Evolutionary conservation across 1,284 basidiomycete species (phyloP).

Genomic region (Mycena sp.): DNA sequence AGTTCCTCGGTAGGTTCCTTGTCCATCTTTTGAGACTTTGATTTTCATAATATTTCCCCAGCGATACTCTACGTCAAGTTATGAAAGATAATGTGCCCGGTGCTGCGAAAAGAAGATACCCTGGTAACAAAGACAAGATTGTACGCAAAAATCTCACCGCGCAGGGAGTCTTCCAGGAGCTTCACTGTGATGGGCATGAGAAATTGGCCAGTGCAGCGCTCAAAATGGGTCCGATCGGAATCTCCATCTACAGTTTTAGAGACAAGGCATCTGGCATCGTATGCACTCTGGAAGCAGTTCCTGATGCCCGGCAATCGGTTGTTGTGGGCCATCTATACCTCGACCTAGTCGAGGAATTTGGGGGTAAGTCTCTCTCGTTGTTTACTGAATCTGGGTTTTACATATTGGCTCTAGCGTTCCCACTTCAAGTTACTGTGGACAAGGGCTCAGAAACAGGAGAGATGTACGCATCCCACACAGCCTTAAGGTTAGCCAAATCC

Average conservation of each 20-base stretch:
- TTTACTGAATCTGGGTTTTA: neutral
- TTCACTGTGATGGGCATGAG: conserved; percentile 21
- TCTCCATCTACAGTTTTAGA: conserved; percentile 25
- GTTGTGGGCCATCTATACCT: conserved; percentile 23
- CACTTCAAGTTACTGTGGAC: conserved; percentile 28
- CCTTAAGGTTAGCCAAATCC: conserved; percentile 12
- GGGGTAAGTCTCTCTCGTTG: neutral
- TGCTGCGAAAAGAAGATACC: neutral
- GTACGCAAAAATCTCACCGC: conserved; percentile 13
- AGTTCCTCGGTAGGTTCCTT: conserved; percentile 6
- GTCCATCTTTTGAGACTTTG: neutral
- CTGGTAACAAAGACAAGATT: conserved; percentile 6
- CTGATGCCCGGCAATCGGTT: conserved; percentile 8
- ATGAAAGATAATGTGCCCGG: conserved; percentile 24
- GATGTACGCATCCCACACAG: conserved; percentile 17
- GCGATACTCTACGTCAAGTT: conserved; percentile 9
- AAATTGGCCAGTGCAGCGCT: conserved; percentile 7
- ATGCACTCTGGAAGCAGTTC: conserved; percentile 12
- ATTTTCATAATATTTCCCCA: neutral
- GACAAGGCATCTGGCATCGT: conserved; percentile 13
- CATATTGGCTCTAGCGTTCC: neutral
- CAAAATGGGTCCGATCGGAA: conserved; percentile 22
- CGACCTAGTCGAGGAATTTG: conserved; percentile 24
- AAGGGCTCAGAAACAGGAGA: conserved; percentile 23
- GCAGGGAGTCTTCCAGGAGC: conserved; percentile 23